phyloP scores from a whole-genome alignment of 2,329 filamentous ascomycete genomes.

The Alternaria rosae region DNA sequence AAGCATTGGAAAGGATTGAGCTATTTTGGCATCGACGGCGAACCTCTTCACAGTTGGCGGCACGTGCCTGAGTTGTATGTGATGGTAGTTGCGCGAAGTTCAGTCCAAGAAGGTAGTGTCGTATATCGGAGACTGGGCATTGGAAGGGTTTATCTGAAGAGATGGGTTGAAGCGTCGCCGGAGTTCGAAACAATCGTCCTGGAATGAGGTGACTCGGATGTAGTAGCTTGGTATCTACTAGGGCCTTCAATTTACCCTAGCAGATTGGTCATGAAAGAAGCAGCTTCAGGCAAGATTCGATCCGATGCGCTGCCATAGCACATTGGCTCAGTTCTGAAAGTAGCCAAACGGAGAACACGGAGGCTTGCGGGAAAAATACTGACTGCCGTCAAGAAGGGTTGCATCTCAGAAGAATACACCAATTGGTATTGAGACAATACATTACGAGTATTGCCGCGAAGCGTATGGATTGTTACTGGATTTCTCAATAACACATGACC shows the following conservation, averaged over 20 bases:
- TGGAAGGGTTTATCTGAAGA: conserved; percentile 10
- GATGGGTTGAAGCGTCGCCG: conserved; percentile 9
- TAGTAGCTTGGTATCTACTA: background rate
- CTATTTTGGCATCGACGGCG: background rate
- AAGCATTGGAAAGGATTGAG: background rate
- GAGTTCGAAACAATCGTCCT: conserved; percentile 5
- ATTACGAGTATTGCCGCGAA: background rate
- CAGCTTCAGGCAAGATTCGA: background rate
- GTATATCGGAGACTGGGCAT: conserved; percentile 9
- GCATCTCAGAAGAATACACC: background rate
- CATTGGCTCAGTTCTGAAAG: background rate
- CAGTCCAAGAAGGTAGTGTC: background rate
- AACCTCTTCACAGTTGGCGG: background rate
- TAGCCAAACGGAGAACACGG: background rate
- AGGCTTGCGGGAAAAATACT: background rate
- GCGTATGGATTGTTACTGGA: background rate
- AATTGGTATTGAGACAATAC: background rate
- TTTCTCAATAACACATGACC: conserved; percentile 2
- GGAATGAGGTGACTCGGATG: background rate
- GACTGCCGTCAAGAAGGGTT: background rate
- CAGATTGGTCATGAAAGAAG: background rate
- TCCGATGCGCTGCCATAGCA: background rate
- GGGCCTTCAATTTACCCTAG: background rate
- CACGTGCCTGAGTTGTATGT: background rate
- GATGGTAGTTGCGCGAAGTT: conserved; percentile 1